A percentile compares a stretch with the other conserved stretches of the same genome.
Evolutionary conservation across 805 yeast genomes (phyloP).

Genomic region (Debaryomyces prosopidis): DNA sequence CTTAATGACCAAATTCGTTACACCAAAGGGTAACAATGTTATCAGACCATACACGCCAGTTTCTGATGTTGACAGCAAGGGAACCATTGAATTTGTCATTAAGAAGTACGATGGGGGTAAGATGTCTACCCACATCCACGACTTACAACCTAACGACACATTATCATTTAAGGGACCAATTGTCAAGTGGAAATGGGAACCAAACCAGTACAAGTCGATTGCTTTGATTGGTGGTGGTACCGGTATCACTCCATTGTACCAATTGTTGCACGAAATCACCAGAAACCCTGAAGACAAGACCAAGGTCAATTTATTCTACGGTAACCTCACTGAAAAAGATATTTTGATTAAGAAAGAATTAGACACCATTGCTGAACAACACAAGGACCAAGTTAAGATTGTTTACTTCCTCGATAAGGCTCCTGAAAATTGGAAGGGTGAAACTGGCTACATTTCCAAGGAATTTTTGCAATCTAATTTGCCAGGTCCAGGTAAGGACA

Average conservation of each 20-base stretch:
- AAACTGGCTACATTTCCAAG: constrained; percentile 75
- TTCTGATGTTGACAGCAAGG: constrained; percentile 66
- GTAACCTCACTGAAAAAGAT: constrained; percentile 75
- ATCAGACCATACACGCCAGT: constrained; percentile 90
- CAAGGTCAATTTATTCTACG: constrained; percentile 79
- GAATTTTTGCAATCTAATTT: constrained; percentile 64
- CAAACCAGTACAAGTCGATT: constrained; percentile 79
- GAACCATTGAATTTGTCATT: constrained; percentile 75
- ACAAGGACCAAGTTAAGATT: constrained; percentile 78
- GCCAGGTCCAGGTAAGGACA: constrained; percentile 59
- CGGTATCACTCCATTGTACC: constrained; percentile 95
- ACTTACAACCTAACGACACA: constrained; percentile 75
- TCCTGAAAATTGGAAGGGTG: constrained; percentile 52
- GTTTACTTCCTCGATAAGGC: constrained; percentile 78
- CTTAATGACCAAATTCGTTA: constrained; percentile 75
- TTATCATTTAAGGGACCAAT: constrained; percentile 93
- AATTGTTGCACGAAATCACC: constrained; percentile 74
- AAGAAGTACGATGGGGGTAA: constrained; percentile 86
- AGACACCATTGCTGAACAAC: constrained; percentile 62
- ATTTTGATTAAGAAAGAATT: constrained; percentile 77
- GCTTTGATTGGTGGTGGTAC: constrained; percentile 93
- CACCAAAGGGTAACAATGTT: constrained; percentile 82
- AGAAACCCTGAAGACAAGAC: constrained; percentile 86
- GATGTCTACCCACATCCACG: constrained; percentile 72
- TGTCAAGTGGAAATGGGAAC: constrained; percentile 85